Evolutionary conservation across 441 rosid species (phyloP).

Genomic region (Bruguiera hainesii): DNA sequence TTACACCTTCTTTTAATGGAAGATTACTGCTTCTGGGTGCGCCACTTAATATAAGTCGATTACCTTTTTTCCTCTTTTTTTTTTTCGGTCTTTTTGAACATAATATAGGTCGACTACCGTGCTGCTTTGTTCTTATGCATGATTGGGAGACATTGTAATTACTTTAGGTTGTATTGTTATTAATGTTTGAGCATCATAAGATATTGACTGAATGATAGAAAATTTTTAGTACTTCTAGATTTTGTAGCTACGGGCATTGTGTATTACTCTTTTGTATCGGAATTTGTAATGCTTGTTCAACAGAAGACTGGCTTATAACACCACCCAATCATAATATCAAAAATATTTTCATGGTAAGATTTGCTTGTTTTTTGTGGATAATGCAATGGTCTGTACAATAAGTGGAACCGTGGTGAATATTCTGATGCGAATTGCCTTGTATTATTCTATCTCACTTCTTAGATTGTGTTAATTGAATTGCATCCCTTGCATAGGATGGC

Average conservation of each 20-base stretch:
- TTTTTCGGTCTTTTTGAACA: no score
- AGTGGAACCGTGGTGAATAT: neutral
- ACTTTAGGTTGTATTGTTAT: no score
- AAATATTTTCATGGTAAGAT: no score
- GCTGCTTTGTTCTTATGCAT: constrained; percentile 13
- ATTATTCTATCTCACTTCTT: neutral
- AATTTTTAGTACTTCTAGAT: no score
- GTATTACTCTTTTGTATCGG: no score
- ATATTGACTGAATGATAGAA: neutral
- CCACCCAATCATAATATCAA: no score
- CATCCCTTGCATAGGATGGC: neutral
- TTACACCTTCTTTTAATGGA: constrained; percentile 8
- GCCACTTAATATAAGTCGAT: constrained; percentile 1
- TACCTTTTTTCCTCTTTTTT: no score
- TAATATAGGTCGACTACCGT: neutral
- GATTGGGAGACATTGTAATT: constrained; percentile 5
- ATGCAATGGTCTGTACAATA: neutral
- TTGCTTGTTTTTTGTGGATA: neutral
- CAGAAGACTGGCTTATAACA: no score
- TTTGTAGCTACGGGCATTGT: no score
- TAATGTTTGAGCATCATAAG: constrained; percentile 9
- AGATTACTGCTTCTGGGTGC: constrained; percentile 19
- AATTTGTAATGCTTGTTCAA: no score
- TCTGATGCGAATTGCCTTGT: neutral
- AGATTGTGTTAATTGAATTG: constrained; percentile 1